Evolutionary conservation across 345 rosid species (phyloP), one percentile per base, ranked within the genome.

Genomic region (Aquilaria malaccensis): DNA sequence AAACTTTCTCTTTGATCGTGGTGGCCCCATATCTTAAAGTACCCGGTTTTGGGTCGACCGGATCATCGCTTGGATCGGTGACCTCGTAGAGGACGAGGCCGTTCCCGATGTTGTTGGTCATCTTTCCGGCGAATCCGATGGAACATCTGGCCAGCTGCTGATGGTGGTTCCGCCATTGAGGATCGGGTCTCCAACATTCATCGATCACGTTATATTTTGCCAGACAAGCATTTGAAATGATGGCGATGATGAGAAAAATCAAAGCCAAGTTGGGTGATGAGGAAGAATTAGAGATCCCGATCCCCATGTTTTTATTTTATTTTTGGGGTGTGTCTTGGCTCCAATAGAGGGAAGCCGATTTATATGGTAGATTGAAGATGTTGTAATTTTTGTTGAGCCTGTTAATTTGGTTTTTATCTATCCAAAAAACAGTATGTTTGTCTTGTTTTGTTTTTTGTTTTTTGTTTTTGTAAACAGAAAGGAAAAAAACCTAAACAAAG

Each of bases 21-120:
- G 83, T 86, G 30, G 83, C 82, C 63, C 83, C 97, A 6, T 84
- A 80, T 62, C 96, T 81, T 33, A 85, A 71, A 22, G 86, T 83
- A 60, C 91, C 93, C 0, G 78, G 80, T 69, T 70, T 82, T 32
- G 96, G 97, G 65, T 75, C 82, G n/a, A 79, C 0, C 2, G 96
- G 83, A 54, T 85, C 72, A 4, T 93, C 97, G 0, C 81, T 73
- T 3, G 88, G 81, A 74, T 89, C 84, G 7, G 81, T 87, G 7
- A 84, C 97, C 32, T 78, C 71, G 61, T 89, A 22, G 22, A 22
- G 22, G 22, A 22, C 22, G 22, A 22, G 22, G 52, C 72, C 83
- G 56, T 31, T 71, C 0, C 97, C 98, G 2, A 71, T 71, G 55
- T 87, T 87, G 51, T 71, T 71, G 0, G 56, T 74, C 98, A 93